Conservation (phyloP, 129 eudicot genomes). For the Tagetes patula region DNA sequence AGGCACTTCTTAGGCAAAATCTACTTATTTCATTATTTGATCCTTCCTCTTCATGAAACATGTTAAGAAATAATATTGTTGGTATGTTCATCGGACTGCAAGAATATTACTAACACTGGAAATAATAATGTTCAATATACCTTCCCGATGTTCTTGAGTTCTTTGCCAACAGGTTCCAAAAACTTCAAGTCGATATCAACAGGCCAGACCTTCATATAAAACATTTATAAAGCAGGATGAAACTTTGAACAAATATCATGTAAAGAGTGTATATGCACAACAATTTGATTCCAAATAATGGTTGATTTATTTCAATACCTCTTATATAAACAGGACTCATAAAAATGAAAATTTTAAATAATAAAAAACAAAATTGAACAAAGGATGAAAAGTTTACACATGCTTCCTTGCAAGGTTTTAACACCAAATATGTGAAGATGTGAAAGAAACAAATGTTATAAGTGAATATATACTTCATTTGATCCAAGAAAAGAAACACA, state of each 20-base stretch:
- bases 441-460: background rate
- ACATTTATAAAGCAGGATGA: conserved; percentile 9
- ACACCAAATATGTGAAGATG: background rate
- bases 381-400: conserved; percentile 4
- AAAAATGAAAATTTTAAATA: background rate
- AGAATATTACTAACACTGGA: background rate
- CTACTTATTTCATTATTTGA: too few species aligned
- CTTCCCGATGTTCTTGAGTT: conserved; percentile 78
- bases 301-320: background rate
- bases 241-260: background rate
- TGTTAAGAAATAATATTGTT: background rate
- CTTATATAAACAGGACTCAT: background rate
- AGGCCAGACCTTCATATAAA: conserved; percentile 77
- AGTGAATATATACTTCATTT: conserved; percentile 3
- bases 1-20: too few species aligned
- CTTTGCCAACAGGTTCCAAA: conserved; percentile 86
- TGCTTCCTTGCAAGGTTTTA: too few species aligned
- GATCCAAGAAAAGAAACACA: background rate
- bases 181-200: conserved; percentile 72
- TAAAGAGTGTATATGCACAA: background rate
- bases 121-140: conserved; percentile 18
- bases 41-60: background rate
- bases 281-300: background rate
- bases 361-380: background rate
- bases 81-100: background rate